Percentiles rank a stretch among this genome's conserved stretches.
Evolutionary conservation across 352 stramenopile genomes (phyloP).

Genomic region (Saprolegnia diclina): DNA sequence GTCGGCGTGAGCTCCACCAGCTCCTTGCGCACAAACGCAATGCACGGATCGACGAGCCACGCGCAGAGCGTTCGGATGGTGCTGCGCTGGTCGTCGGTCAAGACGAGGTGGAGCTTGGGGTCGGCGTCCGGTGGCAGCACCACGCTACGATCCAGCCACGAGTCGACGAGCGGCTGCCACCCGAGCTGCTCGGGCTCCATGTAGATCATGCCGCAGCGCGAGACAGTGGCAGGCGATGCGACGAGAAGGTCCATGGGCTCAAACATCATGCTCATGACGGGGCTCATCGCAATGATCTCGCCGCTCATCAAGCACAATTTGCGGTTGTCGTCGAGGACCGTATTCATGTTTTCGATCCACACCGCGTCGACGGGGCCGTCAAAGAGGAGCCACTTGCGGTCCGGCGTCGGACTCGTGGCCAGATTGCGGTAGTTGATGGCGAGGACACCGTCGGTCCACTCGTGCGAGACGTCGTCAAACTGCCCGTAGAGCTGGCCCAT

Average conservation of each 20-base stretch:
- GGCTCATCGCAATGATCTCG: slow-evolving; percentile 93
- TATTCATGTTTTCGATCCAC: slow-evolving; percentile 97
- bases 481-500: slow-evolving; percentile 92
- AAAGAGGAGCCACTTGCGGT: slow-evolving; percentile 91
- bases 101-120: slow-evolving; percentile 28
- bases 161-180: slow-evolving; percentile 83
- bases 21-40: slow-evolving; percentile 86
- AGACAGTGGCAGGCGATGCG: slow-evolving; percentile 90
- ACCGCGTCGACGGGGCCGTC: slow-evolving; percentile 90
- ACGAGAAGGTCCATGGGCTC: slow-evolving; percentile 93
- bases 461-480: slow-evolving; percentile 92
- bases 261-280: slow-evolving; percentile 96
- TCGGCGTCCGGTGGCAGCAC: slow-evolving; percentile 32
- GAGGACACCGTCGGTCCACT: slow-evolving; percentile 92
- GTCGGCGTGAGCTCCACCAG: slow-evolving; percentile 80
- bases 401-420: slow-evolving; percentile 64
- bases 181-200: slow-evolving; percentile 90
- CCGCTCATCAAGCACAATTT: slow-evolving; percentile 92
- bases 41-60: slow-evolving; percentile 85
- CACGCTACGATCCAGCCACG: slow-evolving; percentile 82
- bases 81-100: slow-evolving; percentile 63
- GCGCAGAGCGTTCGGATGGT: slow-evolving; percentile 75
- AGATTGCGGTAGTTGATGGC: slow-evolving; percentile 89
- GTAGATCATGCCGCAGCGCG: slow-evolving; percentile 93
- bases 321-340: slow-evolving; percentile 92